phyloP scores from a whole-genome alignment of 805 yeast genomes.

The Candida pini region DNA sequence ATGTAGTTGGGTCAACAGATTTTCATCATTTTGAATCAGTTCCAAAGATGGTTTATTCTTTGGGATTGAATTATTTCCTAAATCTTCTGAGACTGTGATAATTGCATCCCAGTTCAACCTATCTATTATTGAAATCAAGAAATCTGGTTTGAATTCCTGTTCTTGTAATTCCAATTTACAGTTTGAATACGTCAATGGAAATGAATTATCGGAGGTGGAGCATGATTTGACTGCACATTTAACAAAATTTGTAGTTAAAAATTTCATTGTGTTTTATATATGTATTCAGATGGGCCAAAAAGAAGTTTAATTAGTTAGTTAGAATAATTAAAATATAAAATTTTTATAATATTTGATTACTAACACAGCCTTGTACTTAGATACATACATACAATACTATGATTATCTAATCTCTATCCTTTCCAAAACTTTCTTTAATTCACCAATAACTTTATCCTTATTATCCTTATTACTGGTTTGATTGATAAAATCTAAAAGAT shows the following conservation, averaged over 20 bases:
- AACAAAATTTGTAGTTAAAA: constrained; percentile 93
- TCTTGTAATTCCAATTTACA: constrained; percentile 73
- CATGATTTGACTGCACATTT: constrained; percentile 87
- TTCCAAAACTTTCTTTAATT: no score
- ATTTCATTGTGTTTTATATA: constrained; percentile 55
- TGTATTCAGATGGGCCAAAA: no score
- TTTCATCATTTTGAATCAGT: constrained; percentile 29
- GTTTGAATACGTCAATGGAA: constrained; percentile 68
- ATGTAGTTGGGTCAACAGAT: constrained; percentile 70
- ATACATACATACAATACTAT: no score
- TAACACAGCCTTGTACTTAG: no score
- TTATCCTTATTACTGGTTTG: no score
- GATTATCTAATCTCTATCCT: no score
- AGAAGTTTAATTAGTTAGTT: neutral
- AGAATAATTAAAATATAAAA: neutral
- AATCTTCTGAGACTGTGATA: constrained; percentile 67
- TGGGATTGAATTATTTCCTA: constrained; percentile 61
- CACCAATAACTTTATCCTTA: no score
- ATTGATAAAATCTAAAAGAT: no score
- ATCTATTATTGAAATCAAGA: constrained; percentile 67
- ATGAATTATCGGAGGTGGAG: constrained; percentile 65
- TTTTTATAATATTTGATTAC: neutral
- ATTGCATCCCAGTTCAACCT: constrained; percentile 89
- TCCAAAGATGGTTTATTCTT: constrained; percentile 46
- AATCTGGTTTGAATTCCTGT: constrained; percentile 77